Conservation (phyloP, 768 basidiomycete genomes). For the Psilocybe tampanensis region DNA sequence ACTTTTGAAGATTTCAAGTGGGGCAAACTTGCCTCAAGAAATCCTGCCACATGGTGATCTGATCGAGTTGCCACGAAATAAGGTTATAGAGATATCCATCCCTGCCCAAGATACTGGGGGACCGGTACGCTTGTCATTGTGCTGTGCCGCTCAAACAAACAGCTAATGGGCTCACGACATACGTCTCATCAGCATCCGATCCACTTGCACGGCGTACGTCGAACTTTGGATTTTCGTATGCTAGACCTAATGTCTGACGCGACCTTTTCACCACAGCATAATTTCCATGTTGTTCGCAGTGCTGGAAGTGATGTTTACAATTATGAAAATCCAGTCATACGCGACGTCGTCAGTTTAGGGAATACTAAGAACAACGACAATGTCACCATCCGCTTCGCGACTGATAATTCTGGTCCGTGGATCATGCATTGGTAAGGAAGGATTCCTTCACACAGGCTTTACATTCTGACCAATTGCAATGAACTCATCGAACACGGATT, state of each 20-base stretch:
- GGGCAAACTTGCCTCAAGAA: slow-evolving; percentile 38
- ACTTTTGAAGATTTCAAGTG: slow-evolving; percentile 52
- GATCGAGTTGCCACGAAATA: slow-evolving; percentile 45
- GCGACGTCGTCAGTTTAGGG: slow-evolving; percentile 59
- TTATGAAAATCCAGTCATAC: slow-evolving; percentile 52
- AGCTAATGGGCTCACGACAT: not conserved
- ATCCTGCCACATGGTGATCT: slow-evolving; percentile 43
- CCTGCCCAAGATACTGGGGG: slow-evolving; percentile 35
- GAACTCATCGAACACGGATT: not conserved
- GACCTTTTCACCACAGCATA: slow-evolving; percentile 9
- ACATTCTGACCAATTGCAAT: no score
- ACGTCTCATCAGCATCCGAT: slow-evolving; percentile 39
- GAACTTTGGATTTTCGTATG: not conserved
- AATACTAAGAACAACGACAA: slow-evolving; percentile 31
- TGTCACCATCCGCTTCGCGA: slow-evolving; percentile 61
- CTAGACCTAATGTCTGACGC: no score
- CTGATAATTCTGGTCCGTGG: slow-evolving; percentile 73
- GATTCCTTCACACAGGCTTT: not conserved
- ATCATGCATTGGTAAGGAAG: slow-evolving; percentile 44
- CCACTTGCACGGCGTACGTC: slow-evolving; percentile 49
- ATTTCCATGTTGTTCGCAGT: slow-evolving; percentile 37
- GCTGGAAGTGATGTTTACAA: slow-evolving; percentile 42
- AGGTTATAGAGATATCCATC: slow-evolving; percentile 50
- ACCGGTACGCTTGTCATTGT: slow-evolving; percentile 15
- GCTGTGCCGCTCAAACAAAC: not conserved